phyloP scores from a whole-genome alignment of 129 eudicot genomes.

The Cynara cardunculus region DNA sequence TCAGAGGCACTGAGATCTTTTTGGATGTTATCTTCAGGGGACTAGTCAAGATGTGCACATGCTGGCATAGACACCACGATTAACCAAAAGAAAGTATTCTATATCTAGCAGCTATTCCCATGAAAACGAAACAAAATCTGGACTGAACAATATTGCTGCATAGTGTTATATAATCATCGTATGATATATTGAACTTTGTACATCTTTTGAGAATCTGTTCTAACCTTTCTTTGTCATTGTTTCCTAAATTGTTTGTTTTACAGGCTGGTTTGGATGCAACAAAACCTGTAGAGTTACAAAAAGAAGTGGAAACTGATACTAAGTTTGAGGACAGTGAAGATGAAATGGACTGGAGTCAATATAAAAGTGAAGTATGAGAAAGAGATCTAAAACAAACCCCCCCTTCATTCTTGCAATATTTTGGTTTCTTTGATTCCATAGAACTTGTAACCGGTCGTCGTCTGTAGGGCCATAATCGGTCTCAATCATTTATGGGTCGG shows the following conservation, averaged over 20 bases:
- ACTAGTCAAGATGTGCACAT: background rate
- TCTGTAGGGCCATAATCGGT: background rate
- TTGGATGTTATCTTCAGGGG: background rate
- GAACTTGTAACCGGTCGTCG: too few relatives aligned
- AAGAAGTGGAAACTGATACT: slow-evolving; percentile 21
- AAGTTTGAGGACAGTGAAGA: slow-evolving; percentile 54
- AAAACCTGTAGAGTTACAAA: slow-evolving; percentile 26
- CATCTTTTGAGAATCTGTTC: background rate
- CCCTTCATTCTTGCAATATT: background rate
- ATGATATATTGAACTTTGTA: background rate
- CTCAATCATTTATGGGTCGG: background rate
- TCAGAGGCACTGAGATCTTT: too few relatives aligned
- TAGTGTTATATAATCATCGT: background rate
- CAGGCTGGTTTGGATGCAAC: slow-evolving; percentile 35
- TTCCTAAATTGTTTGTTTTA: background rate
- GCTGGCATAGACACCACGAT: too few relatives aligned
- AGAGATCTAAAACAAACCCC: background rate
- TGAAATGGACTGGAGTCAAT: slow-evolving; percentile 49
- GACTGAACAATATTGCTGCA: background rate
- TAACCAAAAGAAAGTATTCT: background rate
- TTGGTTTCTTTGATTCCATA: too few relatives aligned
- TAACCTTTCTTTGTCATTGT: background rate
- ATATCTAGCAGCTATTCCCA: background rate
- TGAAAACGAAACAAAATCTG: background rate
- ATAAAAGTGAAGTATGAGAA: slow-evolving; percentile 45